Conservation (phyloP, 1,284 basidiomycete species). For the Cryptococcus sp. region DNA sequence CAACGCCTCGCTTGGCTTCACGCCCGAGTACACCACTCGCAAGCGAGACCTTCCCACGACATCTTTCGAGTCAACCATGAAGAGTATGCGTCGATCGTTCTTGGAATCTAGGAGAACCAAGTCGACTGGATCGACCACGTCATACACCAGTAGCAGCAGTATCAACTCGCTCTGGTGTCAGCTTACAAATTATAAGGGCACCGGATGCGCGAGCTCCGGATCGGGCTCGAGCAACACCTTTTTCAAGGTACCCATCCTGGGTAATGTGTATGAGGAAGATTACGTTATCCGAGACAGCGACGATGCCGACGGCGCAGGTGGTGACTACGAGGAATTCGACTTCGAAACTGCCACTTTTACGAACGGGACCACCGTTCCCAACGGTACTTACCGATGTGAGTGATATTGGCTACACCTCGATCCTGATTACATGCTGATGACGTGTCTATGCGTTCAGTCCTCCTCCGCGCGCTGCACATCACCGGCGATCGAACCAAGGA, state of each 20-base stretch:
- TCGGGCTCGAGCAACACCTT: conserved; percentile 35
- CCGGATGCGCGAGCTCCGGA: conserved; percentile 18
- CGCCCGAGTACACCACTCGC: conserved; percentile 34
- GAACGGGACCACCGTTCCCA: conserved; percentile 63
- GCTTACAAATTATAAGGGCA: conserved; percentile 25
- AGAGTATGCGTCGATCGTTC: conserved; percentile 30
- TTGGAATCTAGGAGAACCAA: conserved; percentile 14
- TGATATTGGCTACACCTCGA: background rate
- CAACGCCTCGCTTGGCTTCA: conserved; percentile 39
- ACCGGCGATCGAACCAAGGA: conserved; percentile 59
- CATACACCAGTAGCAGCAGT: conserved; percentile 4
- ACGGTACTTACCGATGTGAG: conserved; percentile 60
- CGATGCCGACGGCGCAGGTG: conserved; percentile 41
- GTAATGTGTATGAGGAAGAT: conserved; percentile 51
- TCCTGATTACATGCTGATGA: conserved; percentile 1
- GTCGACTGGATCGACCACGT: conserved; percentile 2
- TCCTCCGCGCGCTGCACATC: conserved; percentile 63
- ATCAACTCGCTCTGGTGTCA: conserved; percentile 20
- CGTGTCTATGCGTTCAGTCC: conserved; percentile 40
- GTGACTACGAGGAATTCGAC: conserved; percentile 53
- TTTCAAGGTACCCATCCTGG: conserved; percentile 54
- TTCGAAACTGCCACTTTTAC: conserved; percentile 56
- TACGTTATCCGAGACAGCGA: conserved; percentile 51
- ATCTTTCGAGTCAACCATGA: conserved; percentile 20
- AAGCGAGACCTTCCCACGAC: conserved; percentile 14